These are phyloP conservation scores for Gymnopilus dilepis DNA, from an alignment of 768 basidiomycete species.

Conservation along the genomic window DNA sequence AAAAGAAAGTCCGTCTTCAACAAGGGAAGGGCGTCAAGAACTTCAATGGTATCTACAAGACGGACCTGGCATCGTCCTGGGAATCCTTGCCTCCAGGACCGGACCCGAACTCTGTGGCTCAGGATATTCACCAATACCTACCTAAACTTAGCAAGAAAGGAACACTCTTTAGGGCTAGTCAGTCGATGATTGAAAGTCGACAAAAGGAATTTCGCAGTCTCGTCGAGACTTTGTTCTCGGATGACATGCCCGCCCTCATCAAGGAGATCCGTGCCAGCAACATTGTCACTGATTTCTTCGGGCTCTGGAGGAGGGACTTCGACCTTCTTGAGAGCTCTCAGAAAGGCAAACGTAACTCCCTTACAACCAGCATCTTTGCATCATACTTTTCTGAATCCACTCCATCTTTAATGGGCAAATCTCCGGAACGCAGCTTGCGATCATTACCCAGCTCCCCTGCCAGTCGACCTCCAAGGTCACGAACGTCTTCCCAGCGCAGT, in stretches of 20 bases:
- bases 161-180: constrained; percentile 73
- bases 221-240: constrained; percentile 60
- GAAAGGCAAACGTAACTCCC: constrained; percentile 43
- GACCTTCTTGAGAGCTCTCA: constrained; percentile 56
- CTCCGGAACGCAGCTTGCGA: constrained; percentile 17
- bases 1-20: constrained; percentile 68
- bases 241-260: constrained; percentile 68
- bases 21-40: constrained; percentile 81
- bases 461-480: constrained; percentile 15
- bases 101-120: constrained; percentile 75
- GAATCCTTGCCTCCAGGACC: constrained; percentile 86
- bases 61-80: constrained; percentile 80
- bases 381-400: constrained; percentile 60
- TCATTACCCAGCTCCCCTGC: constrained; percentile 26
- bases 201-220: constrained; percentile 63
- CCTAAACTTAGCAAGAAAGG: constrained; percentile 75
- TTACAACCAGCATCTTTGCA: constrained; percentile 61
- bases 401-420: constrained; percentile 23
- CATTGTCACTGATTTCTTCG: constrained; percentile 77
- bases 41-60: constrained; percentile 65
- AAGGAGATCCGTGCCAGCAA: constrained; percentile 64
- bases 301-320: constrained; percentile 74
- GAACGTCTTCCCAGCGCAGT: neutral
- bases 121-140: constrained; percentile 66
- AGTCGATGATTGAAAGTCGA: constrained; percentile 67